phyloP scores from a whole-genome alignment of 306 rosid genomes.

The Quercus rubra region DNA sequence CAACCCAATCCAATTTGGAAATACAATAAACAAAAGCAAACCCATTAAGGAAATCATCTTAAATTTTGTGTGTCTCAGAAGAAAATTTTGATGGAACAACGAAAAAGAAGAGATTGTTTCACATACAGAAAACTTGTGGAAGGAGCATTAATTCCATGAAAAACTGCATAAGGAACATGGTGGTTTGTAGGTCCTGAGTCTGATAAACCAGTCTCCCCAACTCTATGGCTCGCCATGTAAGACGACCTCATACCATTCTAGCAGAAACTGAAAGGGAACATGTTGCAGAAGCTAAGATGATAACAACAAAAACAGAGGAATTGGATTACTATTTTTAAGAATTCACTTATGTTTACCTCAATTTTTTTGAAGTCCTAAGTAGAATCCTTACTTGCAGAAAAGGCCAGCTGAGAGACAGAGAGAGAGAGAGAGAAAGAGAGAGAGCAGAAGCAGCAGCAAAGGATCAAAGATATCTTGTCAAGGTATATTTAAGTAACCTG shows the following conservation, averaged over 20 bases:
- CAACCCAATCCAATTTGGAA: background rate
- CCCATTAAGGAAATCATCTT: background rate
- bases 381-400: slow-evolving; percentile 32
- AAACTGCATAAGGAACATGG: slow-evolving; percentile 65
- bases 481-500: slow-evolving; percentile 33
- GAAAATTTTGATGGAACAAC: background rate
- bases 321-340: slow-evolving; percentile 13
- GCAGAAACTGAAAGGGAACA: slow-evolving; percentile 36
- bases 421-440: background rate
- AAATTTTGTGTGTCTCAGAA: slow-evolving; percentile 8
- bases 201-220: slow-evolving; percentile 70
- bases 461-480: slow-evolving; percentile 62
- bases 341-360: slow-evolving; percentile 36
- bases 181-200: slow-evolving; percentile 73
- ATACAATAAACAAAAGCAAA: background rate
- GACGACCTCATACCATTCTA: slow-evolving; percentile 39
- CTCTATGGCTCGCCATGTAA: slow-evolving; percentile 79
- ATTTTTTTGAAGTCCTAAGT: slow-evolving; percentile 22
- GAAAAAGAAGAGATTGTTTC: slow-evolving; percentile 14
- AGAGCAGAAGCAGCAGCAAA: background rate
- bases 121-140: slow-evolving; percentile 65
- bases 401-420: slow-evolving; percentile 1
- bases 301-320: slow-evolving; percentile 25
- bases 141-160: slow-evolving; percentile 60
- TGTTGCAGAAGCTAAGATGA: slow-evolving; percentile 19